Evolutionary conservation across 345 rosid genomes (phyloP), one percentile per base, ranked within the genome.

Genomic region (Rhizophora mangle): DNA sequence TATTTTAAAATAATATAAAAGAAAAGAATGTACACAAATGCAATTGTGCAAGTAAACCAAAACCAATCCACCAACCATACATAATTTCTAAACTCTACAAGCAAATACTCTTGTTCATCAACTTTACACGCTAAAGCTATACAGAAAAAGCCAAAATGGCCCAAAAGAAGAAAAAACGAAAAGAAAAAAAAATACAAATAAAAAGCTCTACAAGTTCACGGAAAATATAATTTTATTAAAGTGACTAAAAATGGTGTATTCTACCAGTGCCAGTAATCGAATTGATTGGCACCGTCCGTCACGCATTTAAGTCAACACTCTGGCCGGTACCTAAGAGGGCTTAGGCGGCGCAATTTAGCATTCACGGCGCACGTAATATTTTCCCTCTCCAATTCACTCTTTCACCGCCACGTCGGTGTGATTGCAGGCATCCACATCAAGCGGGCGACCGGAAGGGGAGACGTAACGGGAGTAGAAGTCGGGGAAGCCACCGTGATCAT

Each of bases 401-500:
- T 54, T 60, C 64, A 64, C 76, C 46, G 77, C 73, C 70, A 62
- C 77, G 15, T 61, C 72, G 22, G 62, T 70, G 19, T 4, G 5
- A 16, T 26, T 8, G 7, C 57, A 7, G 15, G 57, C 64, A 0
- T 55, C 68, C 68, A 62, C 21, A 1, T 39, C 52, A 26, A 68
- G 5, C 36, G 72, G 72, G 37, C 22, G 15, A 1, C 72, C 59
- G 15, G 77, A 62, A 3, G 31, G 22, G 31, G 77, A 53, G 24
- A 72, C 72, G 58, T 68, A 74, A 6, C 77, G 68, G 51, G 68
- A 10, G 6, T 64, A 68, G 60, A 74, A 74, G 46, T 74, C 77
- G 15, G 64, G 59, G 24, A 68, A 74, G 16, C 77, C 68, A 16
- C 64, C 64, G 59, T 54, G 43, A 54, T 55, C 75, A 2, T 56